A percentile compares a stretch with the other conserved stretches of the same genome.
Evolutionary conservation across 306 rosid species (phyloP).

Genomic region (Psophocarpus tetragonolobus): DNA sequence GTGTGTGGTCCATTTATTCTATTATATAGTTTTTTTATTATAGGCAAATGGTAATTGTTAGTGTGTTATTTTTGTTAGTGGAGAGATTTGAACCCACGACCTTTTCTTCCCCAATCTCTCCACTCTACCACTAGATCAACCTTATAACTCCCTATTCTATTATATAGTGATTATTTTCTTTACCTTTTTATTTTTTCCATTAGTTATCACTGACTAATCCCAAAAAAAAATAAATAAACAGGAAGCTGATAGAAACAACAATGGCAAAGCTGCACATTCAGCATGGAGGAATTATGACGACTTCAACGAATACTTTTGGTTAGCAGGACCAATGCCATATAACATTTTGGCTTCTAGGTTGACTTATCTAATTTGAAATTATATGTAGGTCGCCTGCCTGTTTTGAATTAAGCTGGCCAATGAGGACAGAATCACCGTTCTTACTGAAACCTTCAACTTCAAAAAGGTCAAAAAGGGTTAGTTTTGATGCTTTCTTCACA

Average conservation of each 20-base stretch:
- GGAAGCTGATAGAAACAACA: constrained; percentile 74
- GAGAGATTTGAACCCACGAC: no score
- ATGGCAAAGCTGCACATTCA: constrained; percentile 97
- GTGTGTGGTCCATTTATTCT: no score
- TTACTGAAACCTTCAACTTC: constrained; percentile 45
- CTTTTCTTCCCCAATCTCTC: no score
- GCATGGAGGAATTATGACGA: constrained; percentile 98
- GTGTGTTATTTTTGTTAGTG: no score
- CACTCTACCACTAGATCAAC: no score
- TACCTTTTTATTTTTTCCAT: not conserved
- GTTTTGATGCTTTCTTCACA: constrained; percentile 37
- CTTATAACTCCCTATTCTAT: no score
- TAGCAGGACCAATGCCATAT: constrained; percentile 31
- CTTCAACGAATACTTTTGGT: constrained; percentile 98
- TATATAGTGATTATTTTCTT: not conserved
- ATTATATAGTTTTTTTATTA: not conserved
- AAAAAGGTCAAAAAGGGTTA: constrained; percentile 69
- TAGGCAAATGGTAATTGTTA: no score
- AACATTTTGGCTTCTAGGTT: not conserved
- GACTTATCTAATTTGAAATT: constrained; percentile 33
- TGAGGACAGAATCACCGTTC: constrained; percentile 58
- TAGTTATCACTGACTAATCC: not conserved
- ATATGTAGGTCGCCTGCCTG: constrained; percentile 88
- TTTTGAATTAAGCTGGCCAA: constrained; percentile 90
- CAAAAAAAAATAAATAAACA: constrained; percentile 34